Base-by-base conservation (phyloP, 2,329 filamentous ascomycete genomes). In the Fusarium stilboides region DNA sequence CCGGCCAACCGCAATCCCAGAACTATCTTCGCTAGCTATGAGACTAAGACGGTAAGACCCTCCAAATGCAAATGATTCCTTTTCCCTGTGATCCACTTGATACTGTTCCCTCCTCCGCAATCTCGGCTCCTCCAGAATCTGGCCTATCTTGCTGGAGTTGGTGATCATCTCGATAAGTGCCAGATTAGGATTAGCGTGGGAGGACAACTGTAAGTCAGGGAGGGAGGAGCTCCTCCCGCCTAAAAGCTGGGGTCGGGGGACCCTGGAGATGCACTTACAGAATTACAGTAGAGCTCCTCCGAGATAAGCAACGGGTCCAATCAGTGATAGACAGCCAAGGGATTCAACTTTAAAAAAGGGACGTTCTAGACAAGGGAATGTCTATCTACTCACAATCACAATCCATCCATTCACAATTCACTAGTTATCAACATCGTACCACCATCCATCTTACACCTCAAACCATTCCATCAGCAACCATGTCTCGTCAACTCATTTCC, bases 401-500 rank as follows among this genome's bases (percentile, higher is more conserved):
- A 19, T 43, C 15, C 28, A 47, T 33, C 13, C 20, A 22, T 31
- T 31, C 40, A 22, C 33, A 67, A 28, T 28, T 28, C 45, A 43
- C 47, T 39, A 42, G n/a, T 14, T 17, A 36, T 12, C 54, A 33
- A 40, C 50, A 53, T 53, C 50, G 50, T 53, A 53, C 50, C 14
- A 53, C 50, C 14, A 46, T 45, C 51, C 13, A 1, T 4, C 14
- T 42, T 44, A 28, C 45, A 6, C 2, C 39, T 40, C 24, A 28
- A 12, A 10, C 10, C 5, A 14, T 26, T 12, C 10, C 10, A 42
- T 37, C 12, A 62, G 28, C 57, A 63, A 75, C 47, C 59, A 84
- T 84, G 82, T 83, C 82, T 52, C 81, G 82, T 59, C 74, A 83
- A 74, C 77, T 84, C 53, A 83, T 84, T 63, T 82, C 79, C 53